Percentiles rank a stretch among this genome's conserved stretches.
Evolutionary conservation across 192 early-diverging fungal species (phyloP).

Genomic region (Coemansia javaensis): DNA sequence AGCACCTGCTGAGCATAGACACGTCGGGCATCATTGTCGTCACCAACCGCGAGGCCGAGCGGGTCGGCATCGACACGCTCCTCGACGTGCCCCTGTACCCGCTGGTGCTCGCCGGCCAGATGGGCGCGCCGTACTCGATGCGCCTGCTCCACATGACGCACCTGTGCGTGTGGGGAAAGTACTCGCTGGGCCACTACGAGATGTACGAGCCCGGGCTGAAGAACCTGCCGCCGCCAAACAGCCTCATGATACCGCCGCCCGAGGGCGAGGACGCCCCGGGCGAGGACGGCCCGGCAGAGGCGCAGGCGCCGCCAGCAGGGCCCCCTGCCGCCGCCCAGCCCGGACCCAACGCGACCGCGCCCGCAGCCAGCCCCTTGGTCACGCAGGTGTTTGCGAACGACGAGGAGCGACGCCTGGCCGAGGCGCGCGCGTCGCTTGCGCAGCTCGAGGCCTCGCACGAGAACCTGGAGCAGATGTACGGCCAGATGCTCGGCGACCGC

Average conservation of each 20-base stretch:
- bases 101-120: conserved; percentile 29
- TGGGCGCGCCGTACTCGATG: conserved; percentile 47
- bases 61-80: conserved; percentile 19
- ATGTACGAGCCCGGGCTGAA: conserved; percentile 41
- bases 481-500: conserved; percentile 26
- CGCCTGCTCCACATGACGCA: conserved; percentile 48
- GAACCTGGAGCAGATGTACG: conserved; percentile 39
- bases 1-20: conserved; percentile 40
- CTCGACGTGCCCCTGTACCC: conserved; percentile 45
- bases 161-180: conserved; percentile 49
- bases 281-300: neutral
- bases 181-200: conserved; percentile 45
- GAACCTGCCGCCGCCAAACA: conserved; percentile 34
- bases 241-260: conserved; percentile 11
- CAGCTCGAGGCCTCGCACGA: conserved; percentile 30
- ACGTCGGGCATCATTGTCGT: conserved; percentile 30
- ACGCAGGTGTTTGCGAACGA: neutral
- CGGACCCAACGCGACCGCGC: neutral
- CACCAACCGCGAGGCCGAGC: conserved; percentile 16
- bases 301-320: neutral
- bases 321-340: too few species aligned
- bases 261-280: neutral
- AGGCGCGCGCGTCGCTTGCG: conserved; percentile 16
- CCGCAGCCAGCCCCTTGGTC: neutral
- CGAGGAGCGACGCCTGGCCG: neutral